Base-by-base conservation (phyloP, 108 stramenopile species). In the Pseudonitzschia multistriata region DNA sequence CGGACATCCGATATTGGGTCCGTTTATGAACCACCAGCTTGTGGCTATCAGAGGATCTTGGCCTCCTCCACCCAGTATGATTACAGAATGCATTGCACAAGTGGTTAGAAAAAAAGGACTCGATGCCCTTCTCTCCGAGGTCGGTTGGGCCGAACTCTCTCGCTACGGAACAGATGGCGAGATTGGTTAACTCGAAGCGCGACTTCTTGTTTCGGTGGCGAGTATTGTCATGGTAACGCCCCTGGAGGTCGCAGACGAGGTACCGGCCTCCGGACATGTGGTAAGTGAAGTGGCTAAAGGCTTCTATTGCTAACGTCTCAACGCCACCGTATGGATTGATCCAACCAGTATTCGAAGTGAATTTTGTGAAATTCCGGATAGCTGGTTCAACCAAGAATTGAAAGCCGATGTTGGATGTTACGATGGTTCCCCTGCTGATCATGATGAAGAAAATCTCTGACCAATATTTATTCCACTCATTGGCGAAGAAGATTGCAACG, bases 221-320 rank as follows among this genome's bases (percentile, higher is more conserved):
- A 45, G 2, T 45, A 17, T 45, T 66, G 54, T 68, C 14, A 31
- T 45, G 59, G 59, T 82, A 80, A 6, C 84, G 67, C 13, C 84
- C 88, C 67, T 90, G 90, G 34, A 91, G 49, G 69, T 91, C 90
- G 36, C 85, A 86, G 17, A 91, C 86, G 54, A 91, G 77, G 49
- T 83, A 35, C 28, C 73, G 78, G 17, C 91, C 88, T 28, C 81
- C 78, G 13, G 84, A 81, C 14, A 68, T 56, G 52, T 85, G 81
- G 53, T 85, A 92, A 0, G 88, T 75, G 67, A 66, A 87, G 68
- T 87, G 86, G 56, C 63, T 74, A 49, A 88, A 88, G 15, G 91
- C 91, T 63, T 92, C 82, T 81, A 88, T 85, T 25, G 74, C 13
- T 17, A 45, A 13, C 17, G 15, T 17, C 79, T 42, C 80, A 65